These are phyloP conservation scores for Thelonectria rubi DNA, from an alignment of 2,329 filamentous ascomycete genomes.

Conservation along the genomic window DNA sequence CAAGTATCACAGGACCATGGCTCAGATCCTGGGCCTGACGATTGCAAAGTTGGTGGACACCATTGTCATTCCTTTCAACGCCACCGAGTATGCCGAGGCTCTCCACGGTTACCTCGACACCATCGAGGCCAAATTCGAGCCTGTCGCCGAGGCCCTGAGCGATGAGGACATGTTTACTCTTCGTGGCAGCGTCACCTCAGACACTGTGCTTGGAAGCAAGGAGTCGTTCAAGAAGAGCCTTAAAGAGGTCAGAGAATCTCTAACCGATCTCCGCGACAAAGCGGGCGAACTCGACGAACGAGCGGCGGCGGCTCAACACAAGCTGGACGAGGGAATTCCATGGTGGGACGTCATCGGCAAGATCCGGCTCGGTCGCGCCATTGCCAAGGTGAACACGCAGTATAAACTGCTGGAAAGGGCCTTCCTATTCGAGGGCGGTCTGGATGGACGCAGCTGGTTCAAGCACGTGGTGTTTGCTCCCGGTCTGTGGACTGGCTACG, in stretches of 20 bases:
- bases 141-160: constrained; percentile 31
- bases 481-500: constrained; percentile 89
- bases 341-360: constrained; percentile 83
- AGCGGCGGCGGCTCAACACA: constrained; percentile 53
- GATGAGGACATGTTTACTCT: constrained; percentile 45
- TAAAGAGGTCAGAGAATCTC: constrained; percentile 49
- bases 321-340: constrained; percentile 65
- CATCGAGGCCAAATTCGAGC: constrained; percentile 59
- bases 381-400: constrained; percentile 76
- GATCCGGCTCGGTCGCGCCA: constrained; percentile 68
- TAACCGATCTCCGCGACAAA: constrained; percentile 50
- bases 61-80: constrained; percentile 70
- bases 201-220: constrained; percentile 47
- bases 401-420: constrained; percentile 86
- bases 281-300: constrained; percentile 57
- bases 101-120: constrained; percentile 62
- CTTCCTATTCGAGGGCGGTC: constrained; percentile 78
- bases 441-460: constrained; percentile 87
- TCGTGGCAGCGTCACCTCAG: constrained; percentile 39
- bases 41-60: constrained; percentile 69
- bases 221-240: constrained; percentile 53
- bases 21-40: constrained; percentile 71
- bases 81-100: constrained; percentile 69
- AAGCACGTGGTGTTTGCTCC: constrained; percentile 96
- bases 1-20: constrained; percentile 71